Evolutionary conservation across 2,329 filamentous ascomycete genomes (phyloP), one percentile per base, ranked within the genome.

Genomic region (Alternaria triticina): DNA sequence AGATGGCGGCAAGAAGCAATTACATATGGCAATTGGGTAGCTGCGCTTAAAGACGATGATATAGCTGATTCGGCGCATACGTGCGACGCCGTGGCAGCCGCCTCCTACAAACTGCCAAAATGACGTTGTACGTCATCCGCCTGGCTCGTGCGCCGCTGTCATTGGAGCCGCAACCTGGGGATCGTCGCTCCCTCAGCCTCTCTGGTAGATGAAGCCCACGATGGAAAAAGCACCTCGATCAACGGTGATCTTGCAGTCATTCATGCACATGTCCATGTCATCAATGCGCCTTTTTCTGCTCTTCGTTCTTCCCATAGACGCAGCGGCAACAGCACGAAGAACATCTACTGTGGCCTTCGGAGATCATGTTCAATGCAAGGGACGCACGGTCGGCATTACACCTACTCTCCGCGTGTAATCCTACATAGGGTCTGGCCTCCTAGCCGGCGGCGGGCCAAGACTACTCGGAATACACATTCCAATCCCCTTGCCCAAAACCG

Each of bases 291-390:
- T 44, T 17, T 36, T 52, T 17, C 11, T 36, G 13, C 15, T 15
- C 20, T 22, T 7, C 9, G 25, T 9, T n/a, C 13, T 33, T n/a
- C 20, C 4, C 3, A 22, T 30, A 2, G 9, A n/a, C 3, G 20
- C 49, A 36, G 49, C 49, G n/a, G 49, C 8, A 36, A 22, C 44
- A 22, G 44, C 27, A 25, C 47, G 23, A 17, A 17, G 1, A 5
- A 20, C 17, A 12, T 25, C 36, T 50, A 44, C 10, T 55, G 15
- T 69, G 62, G 33, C 60, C 72, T 64, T 64, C 49, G 6, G 30
- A 52, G 15, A 22, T 36, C 49, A 66, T 74, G 63, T 54, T 66
- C 67, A 67, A 55, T 59, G 65, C 67, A 65, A 66, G 54, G 27
- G 40, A 46, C 43, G 28, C 28, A 57, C 36, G 44, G 52, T 13